phyloP scores from a whole-genome alignment of 306 rosid genomes.

The Fagus crenata region DNA sequence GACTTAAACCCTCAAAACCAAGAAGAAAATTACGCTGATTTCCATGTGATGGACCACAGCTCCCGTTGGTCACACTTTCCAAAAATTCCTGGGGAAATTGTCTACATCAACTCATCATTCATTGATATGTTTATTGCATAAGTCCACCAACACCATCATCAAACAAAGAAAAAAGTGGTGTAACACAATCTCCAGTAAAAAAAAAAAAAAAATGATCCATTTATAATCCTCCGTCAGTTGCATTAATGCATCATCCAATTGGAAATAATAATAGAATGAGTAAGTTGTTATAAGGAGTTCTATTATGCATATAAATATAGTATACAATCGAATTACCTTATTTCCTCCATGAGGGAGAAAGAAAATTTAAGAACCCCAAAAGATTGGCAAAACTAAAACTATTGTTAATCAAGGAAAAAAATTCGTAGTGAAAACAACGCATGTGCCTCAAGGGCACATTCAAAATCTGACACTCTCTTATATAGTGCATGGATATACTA shows the following conservation, averaged over 20 bases:
- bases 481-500: not conserved
- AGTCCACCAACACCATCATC: not conserved
- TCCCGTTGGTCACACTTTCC: not conserved
- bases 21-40: not conserved
- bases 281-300: conserved; percentile 5
- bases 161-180: not conserved
- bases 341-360: not conserved
- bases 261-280: conserved; percentile 6
- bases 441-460: no score
- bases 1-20: not conserved
- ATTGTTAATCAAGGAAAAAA: no score
- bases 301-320: not conserved
- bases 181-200: not conserved
- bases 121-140: not conserved
- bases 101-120: not conserved
- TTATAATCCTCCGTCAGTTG: conserved; percentile 8
- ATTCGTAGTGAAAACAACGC: no score
- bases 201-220: not conserved
- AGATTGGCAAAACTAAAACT: no score
- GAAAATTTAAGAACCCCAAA: no score
- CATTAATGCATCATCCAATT: conserved; percentile 8
- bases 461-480: not conserved
- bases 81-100: not conserved
- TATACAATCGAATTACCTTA: conserved; percentile 4
- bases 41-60: not conserved